Evolutionary conservation across 1,284 basidiomycete genomes (phyloP), one percentile per base, ranked within the genome.

Genomic region (Trichosporon sp.): DNA sequence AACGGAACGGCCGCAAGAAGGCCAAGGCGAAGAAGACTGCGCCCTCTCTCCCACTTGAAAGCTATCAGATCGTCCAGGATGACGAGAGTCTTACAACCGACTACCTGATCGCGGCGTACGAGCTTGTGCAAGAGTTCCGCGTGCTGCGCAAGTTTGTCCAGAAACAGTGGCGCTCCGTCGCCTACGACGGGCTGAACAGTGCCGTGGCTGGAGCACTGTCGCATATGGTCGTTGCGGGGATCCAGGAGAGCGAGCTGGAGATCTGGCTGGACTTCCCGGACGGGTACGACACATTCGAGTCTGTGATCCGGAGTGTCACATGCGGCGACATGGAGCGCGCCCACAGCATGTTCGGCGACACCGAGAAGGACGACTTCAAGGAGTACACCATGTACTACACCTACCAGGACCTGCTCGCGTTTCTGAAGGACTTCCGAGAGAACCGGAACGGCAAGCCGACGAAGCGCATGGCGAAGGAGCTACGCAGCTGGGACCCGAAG

Each of bases 391-490:
- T 64, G 23, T 27, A 25, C 62, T 27, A 65, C 15, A 18, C 51
- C 12, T 65, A 65, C 35, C 65, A 13, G 6, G 65, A 35, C 32
- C 32, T 65, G 21, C 8, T 65, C 12, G 51, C 31, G 13, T 65
- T 65, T 15, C 42, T 27, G n/a, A 34, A 25, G 32, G 65, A 65
- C 34, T 65, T 56, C 23, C 65, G 38, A 29, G 32, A 56, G 15
- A 56, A 65, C 18, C 47, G 65, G 13, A 65, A 4, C 21, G 65
- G 65, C 31, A 12, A 27, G 12, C 65, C 65, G 18, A 65, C 65
- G 13, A 38, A 58, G 23, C 31, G 65, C 6, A 65, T 65, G 65
- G 21, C 34, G 13, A 65, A 65, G 34, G 13, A 65, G 47, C 65
- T 65, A 9, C 15, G 51, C n/a, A 27, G 2, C 31, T 65, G 65